Evolutionary conservation across 2,329 filamentous ascomycete species (phyloP), one percentile per base, ranked within the genome.

Genomic region (Botrytis pseudocinerea): DNA sequence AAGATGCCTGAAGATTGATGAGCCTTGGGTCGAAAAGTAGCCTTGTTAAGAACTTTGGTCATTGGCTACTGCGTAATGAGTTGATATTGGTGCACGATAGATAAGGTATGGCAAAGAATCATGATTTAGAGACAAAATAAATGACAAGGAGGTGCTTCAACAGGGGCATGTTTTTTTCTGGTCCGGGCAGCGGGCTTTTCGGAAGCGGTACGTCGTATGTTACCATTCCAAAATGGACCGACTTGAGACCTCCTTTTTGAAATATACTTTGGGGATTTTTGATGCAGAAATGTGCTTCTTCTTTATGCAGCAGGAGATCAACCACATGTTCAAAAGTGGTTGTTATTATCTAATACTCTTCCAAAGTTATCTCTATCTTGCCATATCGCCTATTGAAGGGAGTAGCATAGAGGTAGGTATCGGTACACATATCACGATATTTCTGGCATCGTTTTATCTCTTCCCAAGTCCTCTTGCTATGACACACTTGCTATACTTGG

Each of bases 161-260:
- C 70, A 71, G 70, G 70, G 70, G 70, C 70, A 71, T 71, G 61
- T 66, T 59, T 64, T 54, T 65, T 66, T 66, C 28, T 71, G 70
- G 70, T 54, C 61, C 70, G 70, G 61, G 70, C 70, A 71, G 48
- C 48, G 46, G 70, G 48, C 65, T 57, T 57, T 57, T 69, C 65
- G 48, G 61, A 54, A 71, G 42, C 46, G 70, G 61, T 32, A 46
- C 22, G 51, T n/a, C 40, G 14, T 32, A 42, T 14, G 48, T 14
- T 65, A 65, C 20, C 28, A 25, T 64, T 54, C 38, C 35, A 18
- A 57, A 61, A 61, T 60, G 54, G 59, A 62, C 68, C 28, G 25
- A 54, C 40, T 59, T n/a, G 18, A 57, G 51, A 59, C 48, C 65
- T 69, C 65, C 65, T 57, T 64, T 65, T 54, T n/a, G 7, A 42